A percentile compares a stretch with the other conserved stretches of the same genome.
phyloP scores from a whole-genome alignment of 495 filamentous ascomycete species.

The Hypoxylon lienhwacheense region DNA sequence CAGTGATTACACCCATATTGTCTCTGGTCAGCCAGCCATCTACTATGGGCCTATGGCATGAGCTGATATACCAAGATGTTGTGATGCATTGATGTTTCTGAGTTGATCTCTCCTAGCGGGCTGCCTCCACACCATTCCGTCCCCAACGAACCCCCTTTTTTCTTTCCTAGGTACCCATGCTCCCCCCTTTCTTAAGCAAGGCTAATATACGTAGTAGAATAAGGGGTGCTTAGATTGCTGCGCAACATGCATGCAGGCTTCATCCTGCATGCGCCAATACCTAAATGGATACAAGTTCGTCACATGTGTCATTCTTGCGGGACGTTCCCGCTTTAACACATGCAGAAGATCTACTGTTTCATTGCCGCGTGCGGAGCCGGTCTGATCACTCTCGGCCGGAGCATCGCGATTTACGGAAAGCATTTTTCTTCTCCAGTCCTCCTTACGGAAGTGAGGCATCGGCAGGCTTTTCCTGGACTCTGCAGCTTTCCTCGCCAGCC shows the following conservation, averaged over 20 bases:
- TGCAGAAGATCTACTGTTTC: conserved; percentile 30
- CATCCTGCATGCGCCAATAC: conserved; percentile 18
- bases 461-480: neutral
- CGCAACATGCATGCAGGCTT: conserved; percentile 22
- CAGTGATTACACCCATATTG: conserved; percentile 1
- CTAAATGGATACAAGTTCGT: conserved; percentile 17
- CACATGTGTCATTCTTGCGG: conserved; percentile 20
- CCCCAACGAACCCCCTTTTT: neutral
- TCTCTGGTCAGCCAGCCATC: too few species aligned
- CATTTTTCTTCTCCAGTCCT: conserved; percentile 1
- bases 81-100: too few species aligned
- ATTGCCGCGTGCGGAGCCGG: conserved; percentile 24
- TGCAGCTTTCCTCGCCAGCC: neutral
- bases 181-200: conserved; percentile 2
- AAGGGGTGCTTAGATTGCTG: conserved; percentile 3
- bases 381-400: conserved; percentile 3
- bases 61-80: neutral
- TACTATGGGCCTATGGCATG: too few species aligned
- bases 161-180: too few species aligned
- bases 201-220: neutral
- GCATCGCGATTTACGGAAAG: neutral
- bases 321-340: conserved; percentile 22
- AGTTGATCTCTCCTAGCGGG: neutral
- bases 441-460: conserved; percentile 7
- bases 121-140: conserved; percentile 6